These are phyloP conservation scores for Chimonanthus salicifolius DNA, from an alignment of 164 flowering plant genomes.

Conservation along the genomic window DNA sequence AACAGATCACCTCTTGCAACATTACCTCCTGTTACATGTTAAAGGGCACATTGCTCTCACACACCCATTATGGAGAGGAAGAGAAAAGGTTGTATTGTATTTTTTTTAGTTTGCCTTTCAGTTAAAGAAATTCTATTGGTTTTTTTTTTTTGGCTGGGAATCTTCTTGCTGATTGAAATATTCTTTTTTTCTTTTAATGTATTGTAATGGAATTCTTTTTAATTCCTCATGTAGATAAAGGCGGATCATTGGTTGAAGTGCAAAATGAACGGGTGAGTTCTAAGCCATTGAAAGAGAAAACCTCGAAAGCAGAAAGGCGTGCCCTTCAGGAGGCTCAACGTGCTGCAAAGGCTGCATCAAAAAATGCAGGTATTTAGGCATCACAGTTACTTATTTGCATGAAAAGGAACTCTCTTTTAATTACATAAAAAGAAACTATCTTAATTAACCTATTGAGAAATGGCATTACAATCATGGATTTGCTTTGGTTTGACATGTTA, in stretches of 20 bases:
- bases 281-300: constrained; percentile 65
- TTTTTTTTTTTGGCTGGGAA: neutral
- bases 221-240: constrained; percentile 35
- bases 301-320: constrained; percentile 87
- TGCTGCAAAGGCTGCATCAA: constrained; percentile 87
- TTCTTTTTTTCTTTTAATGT: neutral
- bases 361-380: constrained; percentile 27
- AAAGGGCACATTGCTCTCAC: no score
- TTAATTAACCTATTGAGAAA: neutral
- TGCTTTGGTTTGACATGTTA: neutral
- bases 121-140: no score
- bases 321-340: constrained; percentile 91
- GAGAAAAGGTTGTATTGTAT: neutral
- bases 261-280: constrained; percentile 37
- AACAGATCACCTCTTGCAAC: no score
- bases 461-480: no score
- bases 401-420: no score
- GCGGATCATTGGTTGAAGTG: constrained; percentile 26
- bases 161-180: neutral
- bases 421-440: neutral
- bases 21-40: no score
- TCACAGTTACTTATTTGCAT: no score
- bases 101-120: neutral
- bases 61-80: no score
- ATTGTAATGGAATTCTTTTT: neutral